Conservation (phyloP, 2,329 filamentous ascomycete species). For the Pezicula rhizophila region DNA sequence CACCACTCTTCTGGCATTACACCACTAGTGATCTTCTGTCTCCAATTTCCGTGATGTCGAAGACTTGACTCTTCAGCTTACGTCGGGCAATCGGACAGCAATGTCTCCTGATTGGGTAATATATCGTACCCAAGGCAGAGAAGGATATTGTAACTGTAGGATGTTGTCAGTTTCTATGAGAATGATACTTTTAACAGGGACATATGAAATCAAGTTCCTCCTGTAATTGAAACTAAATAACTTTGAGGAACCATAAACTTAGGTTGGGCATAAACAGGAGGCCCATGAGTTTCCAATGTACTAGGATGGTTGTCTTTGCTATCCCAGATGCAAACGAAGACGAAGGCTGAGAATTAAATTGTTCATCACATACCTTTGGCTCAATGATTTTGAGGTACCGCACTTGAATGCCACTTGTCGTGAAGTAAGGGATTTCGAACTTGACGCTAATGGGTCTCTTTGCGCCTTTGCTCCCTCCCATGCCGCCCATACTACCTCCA, state of each 20-base stretch:
- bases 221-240: no score
- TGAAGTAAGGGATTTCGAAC: conserved; percentile 99
- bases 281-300: no score
- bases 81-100: conserved; percentile 85
- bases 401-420: conserved; percentile 98
- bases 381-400: conserved; percentile 98
- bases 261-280: no score
- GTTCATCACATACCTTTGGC: conserved; percentile 69
- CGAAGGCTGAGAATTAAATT: not conserved
- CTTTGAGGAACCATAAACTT: no score
- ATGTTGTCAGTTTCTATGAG: conserved; percentile 3
- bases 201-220: no score
- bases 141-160: conserved; percentile 87
- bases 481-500: conserved; percentile 91
- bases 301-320: no score
- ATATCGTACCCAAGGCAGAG: conserved; percentile 94
- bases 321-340: not conserved
- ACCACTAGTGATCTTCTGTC: not conserved
- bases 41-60: not conserved
- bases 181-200: no score
- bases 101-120: conserved; percentile 98
- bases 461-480: conserved; percentile 73
- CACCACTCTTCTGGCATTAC: not conserved
- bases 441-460: conserved; percentile 98
- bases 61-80: conserved; percentile 13